Percentiles rank a stretch among this genome's conserved stretches.
These are phyloP conservation scores for Thuidium tamariscinum DNA, from an alignment of 225 moss, liverwort and hornwort species.

Conservation along the genomic window DNA sequence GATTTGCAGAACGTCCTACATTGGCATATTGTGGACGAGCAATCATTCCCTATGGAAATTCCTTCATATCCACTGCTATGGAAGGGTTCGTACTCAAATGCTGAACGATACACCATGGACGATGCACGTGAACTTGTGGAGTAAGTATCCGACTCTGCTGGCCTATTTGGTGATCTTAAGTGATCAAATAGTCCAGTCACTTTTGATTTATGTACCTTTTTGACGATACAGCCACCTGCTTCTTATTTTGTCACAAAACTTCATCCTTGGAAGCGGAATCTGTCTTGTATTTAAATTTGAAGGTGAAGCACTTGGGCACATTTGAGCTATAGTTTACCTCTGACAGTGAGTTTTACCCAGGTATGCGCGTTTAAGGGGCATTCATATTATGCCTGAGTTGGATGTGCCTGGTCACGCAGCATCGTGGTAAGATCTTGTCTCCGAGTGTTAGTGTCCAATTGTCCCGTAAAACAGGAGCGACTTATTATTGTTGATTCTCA, in stretches of 20 bases:
- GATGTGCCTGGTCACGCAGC: conserved; percentile 97
- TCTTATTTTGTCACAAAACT: not conserved
- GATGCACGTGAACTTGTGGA: conserved; percentile 79
- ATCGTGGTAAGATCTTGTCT: conserved; percentile 53
- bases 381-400: conserved; percentile 87
- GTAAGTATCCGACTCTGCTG: conserved; percentile 22
- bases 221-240: not conserved
- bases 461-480: not conserved
- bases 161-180: not conserved
- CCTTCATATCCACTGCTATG: conserved; percentile 79
- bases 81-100: conserved; percentile 68
- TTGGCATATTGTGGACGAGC: conserved; percentile 90
- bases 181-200: not conserved
- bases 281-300: not conserved
- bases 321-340: not conserved
- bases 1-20: conserved; percentile 89
- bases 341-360: conserved; percentile 21
- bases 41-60: conserved; percentile 86
- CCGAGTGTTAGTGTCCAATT: not conserved
- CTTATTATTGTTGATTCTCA: not conserved
- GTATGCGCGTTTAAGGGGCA: conserved; percentile 84
- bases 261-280: not conserved
- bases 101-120: conserved; percentile 77
- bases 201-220: not conserved
- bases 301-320: not conserved